Base-by-base conservation (phyloP, 495 filamentous ascomycete species). In the Aspergillus conjunctus region DNA sequence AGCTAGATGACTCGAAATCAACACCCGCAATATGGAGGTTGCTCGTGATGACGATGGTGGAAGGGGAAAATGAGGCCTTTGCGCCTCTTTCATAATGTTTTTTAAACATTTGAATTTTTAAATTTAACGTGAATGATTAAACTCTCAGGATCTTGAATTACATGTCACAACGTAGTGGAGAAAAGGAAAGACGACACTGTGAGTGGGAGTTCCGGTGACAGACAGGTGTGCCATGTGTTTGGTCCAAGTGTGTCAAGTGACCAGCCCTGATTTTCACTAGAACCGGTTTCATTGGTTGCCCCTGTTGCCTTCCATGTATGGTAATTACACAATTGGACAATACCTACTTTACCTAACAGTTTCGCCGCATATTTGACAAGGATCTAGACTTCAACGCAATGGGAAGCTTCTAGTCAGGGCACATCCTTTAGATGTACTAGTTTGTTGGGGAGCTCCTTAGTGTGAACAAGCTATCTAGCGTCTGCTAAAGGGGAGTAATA, bases 181-280 rank as follows among this genome's bases (percentile, higher is more conserved):
- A 56, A 52, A n/a, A 51, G 45, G 56, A 45, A 41, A 14, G 11
- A 41, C 15, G 22, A 34, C 31, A 34, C 52, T 51, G 20, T 26
- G 26, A 31, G 48, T 58, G 49, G 43, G 31, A 44, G 39, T 53
- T 43, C 52, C 45, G 45, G 61, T 67, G 61, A 59, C 64, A 68
- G 66, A 56, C 45, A 61, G 50, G 37, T 51, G 33, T 57, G 61
- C 61, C 53, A 63, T 61, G 55, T 63, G 49, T 61, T 59, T 66
- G 59, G 61, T 50, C 33, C 22, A 34, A 30, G 30, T 21, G 55
- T 65, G 68, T 73, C 71, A 68, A 68, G 66, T 71, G 71, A 73
- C 68, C 68, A 65, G 51, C 58, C 54, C 60, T 66, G 62, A 62
- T 73, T 73, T 71, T 67, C 60, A 53, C 67, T 60, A 48, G 58